Evolutionary conservation across 768 basidiomycete genomes (phyloP).

Genomic region (Mycena olivaceomarginata): DNA sequence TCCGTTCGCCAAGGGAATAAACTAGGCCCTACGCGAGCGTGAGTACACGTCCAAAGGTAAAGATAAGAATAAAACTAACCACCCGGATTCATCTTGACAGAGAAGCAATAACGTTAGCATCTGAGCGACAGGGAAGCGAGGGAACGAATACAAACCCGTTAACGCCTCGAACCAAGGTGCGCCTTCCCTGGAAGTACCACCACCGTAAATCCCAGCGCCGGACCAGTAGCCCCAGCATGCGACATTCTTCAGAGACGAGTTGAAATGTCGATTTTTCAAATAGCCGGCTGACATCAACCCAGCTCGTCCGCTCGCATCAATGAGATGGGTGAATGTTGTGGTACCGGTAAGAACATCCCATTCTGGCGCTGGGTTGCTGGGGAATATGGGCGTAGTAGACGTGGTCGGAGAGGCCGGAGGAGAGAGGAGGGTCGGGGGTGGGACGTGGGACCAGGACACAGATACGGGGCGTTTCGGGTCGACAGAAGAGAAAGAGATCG

Average conservation of each 20-base stretch:
- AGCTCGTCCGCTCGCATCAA: constrained; percentile 86
- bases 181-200: constrained; percentile 69
- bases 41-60: not conserved
- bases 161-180: constrained; percentile 85
- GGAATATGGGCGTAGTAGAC: constrained; percentile 45
- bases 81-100: constrained; percentile 76
- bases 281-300: constrained; percentile 83
- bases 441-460: constrained; percentile 72
- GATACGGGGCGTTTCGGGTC: constrained; percentile 68
- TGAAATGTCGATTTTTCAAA: constrained; percentile 81
- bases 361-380: constrained; percentile 27
- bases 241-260: constrained; percentile 81
- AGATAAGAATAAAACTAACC: constrained; percentile 46
- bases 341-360: constrained; percentile 60
- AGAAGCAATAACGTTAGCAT: constrained; percentile 14
- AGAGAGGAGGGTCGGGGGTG: constrained; percentile 61
- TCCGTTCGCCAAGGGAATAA: constrained; percentile 80
- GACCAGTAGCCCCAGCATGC: constrained; percentile 90
- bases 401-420: constrained; percentile 63
- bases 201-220: constrained; percentile 70
- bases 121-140: constrained; percentile 3
- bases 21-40: constrained; percentile 69
- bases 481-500: constrained; percentile 63
- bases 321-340: constrained; percentile 79
- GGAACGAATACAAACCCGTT: constrained; percentile 65